phyloP scores from a whole-genome alignment of 345 rosid genomes.

The Citrus cavaleriei region DNA sequence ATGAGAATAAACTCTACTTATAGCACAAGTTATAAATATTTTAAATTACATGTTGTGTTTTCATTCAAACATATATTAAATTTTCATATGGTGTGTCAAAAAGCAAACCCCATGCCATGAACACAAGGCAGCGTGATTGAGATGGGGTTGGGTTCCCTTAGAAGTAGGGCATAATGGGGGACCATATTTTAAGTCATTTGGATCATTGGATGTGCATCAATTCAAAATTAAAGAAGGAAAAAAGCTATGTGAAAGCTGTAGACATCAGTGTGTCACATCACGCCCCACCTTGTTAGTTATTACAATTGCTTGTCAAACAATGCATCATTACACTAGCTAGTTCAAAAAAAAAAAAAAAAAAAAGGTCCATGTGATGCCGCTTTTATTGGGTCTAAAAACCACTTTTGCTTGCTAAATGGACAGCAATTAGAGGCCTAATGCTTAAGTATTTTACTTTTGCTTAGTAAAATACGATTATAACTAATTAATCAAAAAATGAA shows the following conservation, averaged over 20 bases:
- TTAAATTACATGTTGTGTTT: not conserved
- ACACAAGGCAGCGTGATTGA: conserved; percentile 1
- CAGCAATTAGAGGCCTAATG: no score
- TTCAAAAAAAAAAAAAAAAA: no score
- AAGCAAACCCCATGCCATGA: conserved; percentile 11
- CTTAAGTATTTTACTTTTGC: no score
- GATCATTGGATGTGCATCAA: conserved; percentile 10
- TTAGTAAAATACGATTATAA: not conserved
- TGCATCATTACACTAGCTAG: no score
- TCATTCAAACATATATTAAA: not conserved
- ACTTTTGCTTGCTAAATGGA: no score
- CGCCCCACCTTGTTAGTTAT: no score
- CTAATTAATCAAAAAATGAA: not conserved
- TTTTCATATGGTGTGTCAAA: not conserved
- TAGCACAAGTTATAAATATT: not conserved
- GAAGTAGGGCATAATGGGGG: conserved; percentile 27
- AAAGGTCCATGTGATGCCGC: no score
- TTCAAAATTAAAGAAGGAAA: not conserved
- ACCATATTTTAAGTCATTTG: conserved; percentile 10
- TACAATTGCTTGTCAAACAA: no score
- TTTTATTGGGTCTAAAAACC: no score
- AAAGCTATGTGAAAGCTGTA: conserved; percentile 10
- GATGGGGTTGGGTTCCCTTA: conserved; percentile 23
- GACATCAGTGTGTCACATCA: conserved; percentile 1
- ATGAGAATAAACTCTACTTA: no score